Base-by-base conservation (phyloP, 805 yeast species). In the Saccharomycopsis olivae region DNA sequence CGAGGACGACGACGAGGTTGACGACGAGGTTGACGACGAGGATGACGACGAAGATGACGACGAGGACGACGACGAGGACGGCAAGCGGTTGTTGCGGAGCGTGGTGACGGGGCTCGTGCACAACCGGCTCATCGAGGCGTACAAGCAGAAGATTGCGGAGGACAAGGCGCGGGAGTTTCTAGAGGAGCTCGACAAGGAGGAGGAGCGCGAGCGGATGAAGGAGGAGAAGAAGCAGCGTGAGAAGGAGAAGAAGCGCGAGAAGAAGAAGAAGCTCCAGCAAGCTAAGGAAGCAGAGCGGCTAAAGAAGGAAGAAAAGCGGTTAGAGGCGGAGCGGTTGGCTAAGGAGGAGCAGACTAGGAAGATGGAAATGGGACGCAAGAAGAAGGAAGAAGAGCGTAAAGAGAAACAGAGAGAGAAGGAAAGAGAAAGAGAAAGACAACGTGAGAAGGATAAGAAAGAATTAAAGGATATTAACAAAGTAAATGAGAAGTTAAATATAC, bases 11-110 rank as follows among this genome's bases (percentile, higher is more conserved):
- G 49, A 88, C 80, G 0, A 67, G 84, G 30, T 63, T 82, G 5
- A 73, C 88, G 33, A 84, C 86, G 19, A 58, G 95, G 88, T 60
- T 94, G 81, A 54, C 74, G 81, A 55, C 66, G 83, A 17, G 4
- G 37, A 35, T 14, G 6, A 35, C n/a, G 18, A 35, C 5, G 24
- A 18, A 18, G 37, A 16, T 10, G 18, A 31, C 5, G 30, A 38
- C 17, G 37, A 24, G 15, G 27, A 37, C 8, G 20, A 28, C 16
- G 36, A 21, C 10, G 27, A 33, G 5, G 36, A 33, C 17, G 8
- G 4, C 17, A n/a, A n/a, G n/a, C n/a, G n/a, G n/a, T n/a, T n/a
- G n/a, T n/a, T n/a, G n/a, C 17, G n/a, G n/a, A n/a, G 18, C 5
- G 23, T 39, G 11, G 33, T 69, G 19, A 36, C 41, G n/a, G 28